Percentiles rank a stretch among this genome's conserved stretches.
These are phyloP conservation scores for Colletotrichum caudatum DNA, from an alignment of 2,329 filamentous ascomycete genomes.

Conservation along the genomic window DNA sequence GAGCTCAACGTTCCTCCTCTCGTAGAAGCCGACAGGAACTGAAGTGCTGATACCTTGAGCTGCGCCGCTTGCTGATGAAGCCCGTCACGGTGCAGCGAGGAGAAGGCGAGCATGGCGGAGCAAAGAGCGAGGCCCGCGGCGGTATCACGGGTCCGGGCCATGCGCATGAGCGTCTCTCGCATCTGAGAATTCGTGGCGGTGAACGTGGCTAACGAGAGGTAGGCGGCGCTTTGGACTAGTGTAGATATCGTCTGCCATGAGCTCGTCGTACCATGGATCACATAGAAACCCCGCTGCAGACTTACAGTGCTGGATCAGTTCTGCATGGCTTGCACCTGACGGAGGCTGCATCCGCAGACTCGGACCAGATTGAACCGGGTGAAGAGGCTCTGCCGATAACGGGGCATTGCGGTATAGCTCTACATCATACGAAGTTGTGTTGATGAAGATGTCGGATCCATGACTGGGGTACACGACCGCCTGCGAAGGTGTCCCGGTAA, in stretches of 20 bases:
- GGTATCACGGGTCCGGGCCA: neutral
- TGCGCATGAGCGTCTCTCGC: constrained; percentile 12
- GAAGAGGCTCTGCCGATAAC: neutral
- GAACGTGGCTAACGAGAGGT: constrained; percentile 17
- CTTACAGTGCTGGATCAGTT: constrained; percentile 21
- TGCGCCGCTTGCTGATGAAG: neutral
- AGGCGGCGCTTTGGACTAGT: constrained; percentile 9
- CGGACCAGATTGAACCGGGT: neutral
- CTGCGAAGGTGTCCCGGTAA: neutral
- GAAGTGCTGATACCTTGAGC: constrained; percentile 21
- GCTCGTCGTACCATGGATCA: neutral
- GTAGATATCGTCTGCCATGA: neutral
- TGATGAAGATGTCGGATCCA: neutral
- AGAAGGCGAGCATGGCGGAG: constrained; percentile 4
- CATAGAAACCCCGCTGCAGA: neutral
- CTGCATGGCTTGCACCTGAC: neutral
- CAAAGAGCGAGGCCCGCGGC: neutral
- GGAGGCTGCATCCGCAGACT: neutral
- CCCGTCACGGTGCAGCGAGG: constrained; percentile 22
- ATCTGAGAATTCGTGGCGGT: constrained; percentile 10
- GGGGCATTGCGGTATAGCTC: constrained; percentile 6
- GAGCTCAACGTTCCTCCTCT: neutral
- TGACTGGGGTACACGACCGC: too few relatives aligned
- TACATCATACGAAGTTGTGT: constrained; percentile 13
- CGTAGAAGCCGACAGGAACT: constrained; percentile 3